phyloP scores from a whole-genome alignment of 257 asterid genomes.

The Solanum virginianum region DNA sequence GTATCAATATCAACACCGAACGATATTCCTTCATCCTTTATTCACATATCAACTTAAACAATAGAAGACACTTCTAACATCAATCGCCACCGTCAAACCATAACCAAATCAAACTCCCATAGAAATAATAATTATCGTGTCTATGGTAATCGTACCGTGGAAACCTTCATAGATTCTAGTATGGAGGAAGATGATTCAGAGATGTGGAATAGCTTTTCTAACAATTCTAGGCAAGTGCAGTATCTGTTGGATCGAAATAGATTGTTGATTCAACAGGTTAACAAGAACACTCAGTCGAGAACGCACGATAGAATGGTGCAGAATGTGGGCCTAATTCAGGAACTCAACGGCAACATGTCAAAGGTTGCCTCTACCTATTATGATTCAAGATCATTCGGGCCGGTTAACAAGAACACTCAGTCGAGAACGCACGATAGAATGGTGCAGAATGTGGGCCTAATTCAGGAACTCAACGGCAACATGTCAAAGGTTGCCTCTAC shows the following conservation, averaged over 20 bases:
- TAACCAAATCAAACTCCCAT: background rate
- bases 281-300: conserved; percentile 67
- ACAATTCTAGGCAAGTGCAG: conserved; percentile 51
- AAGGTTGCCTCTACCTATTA: conserved; percentile 51
- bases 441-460: conserved; percentile 50
- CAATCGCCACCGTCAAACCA: conserved; percentile 3
- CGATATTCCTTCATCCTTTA: background rate
- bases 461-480: conserved; percentile 61
- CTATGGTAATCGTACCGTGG: background rate
- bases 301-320: conserved; percentile 43
- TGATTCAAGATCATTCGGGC: too few relatives aligned
- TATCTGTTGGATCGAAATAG: conserved; percentile 67
- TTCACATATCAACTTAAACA: background rate
- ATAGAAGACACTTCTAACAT: conserved; percentile 16
- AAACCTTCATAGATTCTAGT: background rate
- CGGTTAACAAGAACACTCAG: too few relatives aligned
- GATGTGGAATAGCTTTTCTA: conserved; percentile 39
- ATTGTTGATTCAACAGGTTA: conserved; percentile 49
- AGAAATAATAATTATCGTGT: background rate
- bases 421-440: conserved; percentile 47
- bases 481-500: conserved; percentile 46
- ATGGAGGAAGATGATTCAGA: conserved; percentile 24
- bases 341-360: conserved; percentile 53
- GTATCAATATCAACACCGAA: background rate
- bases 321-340: conserved; percentile 57